Percentiles rank a stretch among this genome's conserved stretches.
Evolutionary conservation across 371 early-diverging fungal species (phyloP).

Genomic region (Mortierella sp.): DNA sequence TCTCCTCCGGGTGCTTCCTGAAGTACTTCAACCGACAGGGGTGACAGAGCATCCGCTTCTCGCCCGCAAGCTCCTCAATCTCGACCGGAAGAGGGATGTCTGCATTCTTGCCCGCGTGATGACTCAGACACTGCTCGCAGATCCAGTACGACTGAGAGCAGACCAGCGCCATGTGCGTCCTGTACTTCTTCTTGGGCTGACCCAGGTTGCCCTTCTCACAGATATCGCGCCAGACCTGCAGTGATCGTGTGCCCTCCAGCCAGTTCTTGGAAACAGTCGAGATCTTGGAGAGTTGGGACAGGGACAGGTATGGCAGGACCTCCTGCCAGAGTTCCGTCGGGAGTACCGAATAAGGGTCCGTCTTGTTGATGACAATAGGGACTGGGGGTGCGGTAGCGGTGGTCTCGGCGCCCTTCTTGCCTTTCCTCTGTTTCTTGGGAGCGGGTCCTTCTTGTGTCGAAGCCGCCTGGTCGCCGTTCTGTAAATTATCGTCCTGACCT

Average conservation of each 20-base stretch:
- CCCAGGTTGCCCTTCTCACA: constrained; percentile 16
- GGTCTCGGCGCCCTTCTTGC: neutral
- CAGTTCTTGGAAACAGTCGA: constrained; percentile 28
- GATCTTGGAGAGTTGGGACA: constrained; percentile 24
- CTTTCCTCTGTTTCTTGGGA: neutral
- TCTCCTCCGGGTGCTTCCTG: neutral
- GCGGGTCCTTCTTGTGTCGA: neutral
- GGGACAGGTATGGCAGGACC: constrained; percentile 19
- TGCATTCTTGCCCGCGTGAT: neutral
- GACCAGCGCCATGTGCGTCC: constrained; percentile 24
- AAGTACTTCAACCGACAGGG: neutral
- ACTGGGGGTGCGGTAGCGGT: neutral
- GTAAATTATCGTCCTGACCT: neutral
- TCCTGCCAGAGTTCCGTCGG: constrained; percentile 43
- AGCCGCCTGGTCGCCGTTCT: neutral
- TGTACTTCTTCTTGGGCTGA: constrained; percentile 23
- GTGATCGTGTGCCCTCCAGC: constrained; percentile 25
- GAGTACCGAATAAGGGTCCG: constrained; percentile 26
- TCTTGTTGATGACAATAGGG: neutral
- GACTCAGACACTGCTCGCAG: constrained; percentile 25
- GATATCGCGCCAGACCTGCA: constrained; percentile 18
- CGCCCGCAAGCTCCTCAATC: neutral
- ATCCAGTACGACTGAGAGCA: constrained; percentile 25
- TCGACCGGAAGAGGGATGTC: neutral
- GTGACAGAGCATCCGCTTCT: neutral